Evolutionary conservation across 2,329 filamentous ascomycete genomes (phyloP), one percentile per base, ranked within the genome.

Genomic region (Xylaria arbuscula): DNA sequence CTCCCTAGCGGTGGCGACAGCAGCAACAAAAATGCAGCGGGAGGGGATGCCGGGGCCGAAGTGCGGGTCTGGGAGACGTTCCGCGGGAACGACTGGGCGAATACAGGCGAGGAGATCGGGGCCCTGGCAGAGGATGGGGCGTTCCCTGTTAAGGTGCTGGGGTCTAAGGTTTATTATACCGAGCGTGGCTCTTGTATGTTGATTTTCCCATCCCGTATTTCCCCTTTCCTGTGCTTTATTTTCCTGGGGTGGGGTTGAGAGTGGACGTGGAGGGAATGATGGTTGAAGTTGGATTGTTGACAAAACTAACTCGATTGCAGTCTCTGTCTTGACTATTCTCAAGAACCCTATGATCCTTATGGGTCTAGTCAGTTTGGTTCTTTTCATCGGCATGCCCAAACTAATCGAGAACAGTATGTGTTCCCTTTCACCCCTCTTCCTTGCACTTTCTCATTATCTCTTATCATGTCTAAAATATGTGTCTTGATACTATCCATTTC

Each of bases 291-390:
- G 40, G 40, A 2, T 40, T 11, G 40, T n/a, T n/a, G 3, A 45
- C 64, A 70, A 72, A 9, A 13, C 57, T 60, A 5, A 51, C 50
- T 54, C 17, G 32, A 19, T 24, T 19, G 54, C 72, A 93, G 92
- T 95, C 82, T 93, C 90, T 19, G 86, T 94, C n/a, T 77, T 98
- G 66, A 88, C 88, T 67, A 90, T 98, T 64, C 85, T 98, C 75
- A 96, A 96, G 84, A 97, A 93, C 78, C 96, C 96, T 3, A 98
- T 98, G 94, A 98, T 98, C 72, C 86, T 99, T 69, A 91, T 99
- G 84, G 94, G 92, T 4, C 81, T 97, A 40, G 89, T 96, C 47
- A 93, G 91, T 70, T 89, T 98, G 84, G 90, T 83, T 5, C 84
- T 98, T 72, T 94, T 97, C 71, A 87, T 98, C 75, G 94, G 94